Percentiles rank a stretch among this genome's conserved stretches.
These are phyloP conservation scores for Lasiodiplodia sp. DNA, from an alignment of 2,329 filamentous ascomycete species.

Conservation along the genomic window DNA sequence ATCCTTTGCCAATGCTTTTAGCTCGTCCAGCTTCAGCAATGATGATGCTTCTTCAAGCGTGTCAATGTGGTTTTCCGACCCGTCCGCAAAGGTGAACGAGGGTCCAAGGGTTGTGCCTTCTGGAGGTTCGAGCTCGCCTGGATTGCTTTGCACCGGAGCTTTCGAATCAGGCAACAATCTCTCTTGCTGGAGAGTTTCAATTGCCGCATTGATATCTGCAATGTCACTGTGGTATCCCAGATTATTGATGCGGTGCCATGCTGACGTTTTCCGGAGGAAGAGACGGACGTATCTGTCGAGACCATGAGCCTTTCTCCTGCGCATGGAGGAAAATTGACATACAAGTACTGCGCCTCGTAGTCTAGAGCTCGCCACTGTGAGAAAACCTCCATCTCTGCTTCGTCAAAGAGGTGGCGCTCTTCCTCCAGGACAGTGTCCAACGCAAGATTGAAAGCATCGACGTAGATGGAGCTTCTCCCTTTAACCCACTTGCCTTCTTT, in stretches of 20 bases:
- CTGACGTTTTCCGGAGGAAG: constrained; percentile 88
- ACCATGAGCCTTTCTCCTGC: constrained; percentile 8
- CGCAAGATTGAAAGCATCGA: constrained; percentile 95
- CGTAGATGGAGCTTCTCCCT: constrained; percentile 89
- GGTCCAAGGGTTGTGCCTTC: constrained; percentile 59
- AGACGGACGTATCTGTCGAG: constrained; percentile 81
- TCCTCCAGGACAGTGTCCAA: constrained; percentile 88
- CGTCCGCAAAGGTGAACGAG: constrained; percentile 80
- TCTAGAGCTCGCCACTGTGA: constrained; percentile 73
- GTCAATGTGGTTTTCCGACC: constrained; percentile 74
- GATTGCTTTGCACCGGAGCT: constrained; percentile 46
- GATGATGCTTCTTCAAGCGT: constrained; percentile 84
- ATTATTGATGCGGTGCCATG: constrained; percentile 84
- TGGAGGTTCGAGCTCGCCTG: constrained; percentile 58
- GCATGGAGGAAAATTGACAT: constrained; percentile 45
- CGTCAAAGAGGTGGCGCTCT: constrained; percentile 85
- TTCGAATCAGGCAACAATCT: constrained; percentile 62
- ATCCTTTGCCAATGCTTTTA: constrained; percentile 84
- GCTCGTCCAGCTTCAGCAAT: constrained; percentile 83
- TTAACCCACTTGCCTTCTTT: constrained; percentile 70
- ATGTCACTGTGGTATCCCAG: constrained; percentile 86
- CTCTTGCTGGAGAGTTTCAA: constrained; percentile 67
- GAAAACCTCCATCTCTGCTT: constrained; percentile 80
- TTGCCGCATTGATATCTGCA: constrained; percentile 72
- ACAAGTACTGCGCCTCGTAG: constrained; percentile 93